Conservation (phyloP, 352 stramenopile species). For the Pythium dissotocum region DNA sequence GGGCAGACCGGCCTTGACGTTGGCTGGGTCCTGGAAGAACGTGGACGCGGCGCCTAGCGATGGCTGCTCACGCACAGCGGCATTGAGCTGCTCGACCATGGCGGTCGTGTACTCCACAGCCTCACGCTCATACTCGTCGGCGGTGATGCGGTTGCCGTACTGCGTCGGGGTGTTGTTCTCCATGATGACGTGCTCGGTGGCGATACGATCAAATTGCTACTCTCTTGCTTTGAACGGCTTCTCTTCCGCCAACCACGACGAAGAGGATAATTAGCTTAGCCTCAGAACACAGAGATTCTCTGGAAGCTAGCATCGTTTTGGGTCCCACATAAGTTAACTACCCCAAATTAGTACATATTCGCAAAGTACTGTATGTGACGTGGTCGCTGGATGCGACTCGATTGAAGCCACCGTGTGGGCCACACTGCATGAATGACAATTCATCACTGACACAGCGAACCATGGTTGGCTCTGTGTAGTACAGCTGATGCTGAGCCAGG, state of each 20-base stretch:
- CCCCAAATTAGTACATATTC: not conserved
- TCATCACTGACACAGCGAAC: no score
- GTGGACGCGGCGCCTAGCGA: constrained; percentile 50
- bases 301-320: not conserved
- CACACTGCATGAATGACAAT: no score
- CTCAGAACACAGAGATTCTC: no score
- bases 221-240: not conserved
- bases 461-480: no score
- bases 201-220: not conserved
- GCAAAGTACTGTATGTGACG: not conserved
- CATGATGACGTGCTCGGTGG: constrained; percentile 7
- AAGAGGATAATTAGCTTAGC: not conserved
- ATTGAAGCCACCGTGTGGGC: not conserved
- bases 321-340: not conserved
- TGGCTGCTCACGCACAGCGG: constrained; percentile 49
- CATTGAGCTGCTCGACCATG: constrained; percentile 66
- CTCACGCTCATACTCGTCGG: constrained; percentile 57
- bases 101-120: constrained; percentile 68
- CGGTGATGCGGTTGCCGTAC: constrained; percentile 25
- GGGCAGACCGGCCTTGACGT: constrained; percentile 57
- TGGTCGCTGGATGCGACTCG: not conserved
- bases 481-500: no score
- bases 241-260: not conserved
- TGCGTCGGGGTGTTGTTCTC: constrained; percentile 3
- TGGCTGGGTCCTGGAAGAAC: constrained; percentile 67